Evolutionary conservation across 208 protist species (phyloP).

Genomic region (Leishmania amazonensis): DNA sequence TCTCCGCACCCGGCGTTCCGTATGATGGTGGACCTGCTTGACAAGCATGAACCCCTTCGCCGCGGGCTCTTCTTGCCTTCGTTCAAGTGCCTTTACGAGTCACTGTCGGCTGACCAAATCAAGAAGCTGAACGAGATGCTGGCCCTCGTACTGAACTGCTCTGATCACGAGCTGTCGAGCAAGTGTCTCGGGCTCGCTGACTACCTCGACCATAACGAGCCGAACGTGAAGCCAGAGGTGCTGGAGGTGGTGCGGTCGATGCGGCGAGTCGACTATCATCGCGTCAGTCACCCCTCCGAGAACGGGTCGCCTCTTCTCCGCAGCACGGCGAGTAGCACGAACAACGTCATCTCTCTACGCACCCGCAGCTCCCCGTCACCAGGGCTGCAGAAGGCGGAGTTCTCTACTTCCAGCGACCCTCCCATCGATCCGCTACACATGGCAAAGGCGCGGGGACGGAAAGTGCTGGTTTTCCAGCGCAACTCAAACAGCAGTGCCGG

Average conservation of each 20-base stretch:
- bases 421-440: slow-evolving; percentile 13
- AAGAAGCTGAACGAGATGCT: slow-evolving; percentile 88
- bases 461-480: slow-evolving; percentile 1
- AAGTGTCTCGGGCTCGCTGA: slow-evolving; percentile 87
- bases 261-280: slow-evolving; percentile 50
- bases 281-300: slow-evolving; percentile 37
- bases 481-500: background rate
- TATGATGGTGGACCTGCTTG: slow-evolving; percentile 90
- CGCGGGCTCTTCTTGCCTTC: slow-evolving; percentile 89
- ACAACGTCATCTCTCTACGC: slow-evolving; percentile 14
- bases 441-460: slow-evolving; percentile 3
- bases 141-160: slow-evolving; percentile 74
- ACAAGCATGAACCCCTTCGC: slow-evolving; percentile 91
- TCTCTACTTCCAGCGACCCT: slow-evolving; percentile 10
- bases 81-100: slow-evolving; percentile 91
- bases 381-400: slow-evolving; percentile 5
- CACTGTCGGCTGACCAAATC: slow-evolving; percentile 83
- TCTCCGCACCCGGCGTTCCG: slow-evolving; percentile 88
- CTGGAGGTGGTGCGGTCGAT: slow-evolving; percentile 65
- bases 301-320: slow-evolving; percentile 32
- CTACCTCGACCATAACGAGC: slow-evolving; percentile 90
- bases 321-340: slow-evolving; percentile 38
- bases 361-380: slow-evolving; percentile 5
- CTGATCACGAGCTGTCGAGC: slow-evolving; percentile 82
- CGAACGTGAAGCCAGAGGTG: slow-evolving; percentile 68